Evolutionary conservation across 2,329 filamentous ascomycete genomes (phyloP).

Genomic region (Hirsutella thompsonii): DNA sequence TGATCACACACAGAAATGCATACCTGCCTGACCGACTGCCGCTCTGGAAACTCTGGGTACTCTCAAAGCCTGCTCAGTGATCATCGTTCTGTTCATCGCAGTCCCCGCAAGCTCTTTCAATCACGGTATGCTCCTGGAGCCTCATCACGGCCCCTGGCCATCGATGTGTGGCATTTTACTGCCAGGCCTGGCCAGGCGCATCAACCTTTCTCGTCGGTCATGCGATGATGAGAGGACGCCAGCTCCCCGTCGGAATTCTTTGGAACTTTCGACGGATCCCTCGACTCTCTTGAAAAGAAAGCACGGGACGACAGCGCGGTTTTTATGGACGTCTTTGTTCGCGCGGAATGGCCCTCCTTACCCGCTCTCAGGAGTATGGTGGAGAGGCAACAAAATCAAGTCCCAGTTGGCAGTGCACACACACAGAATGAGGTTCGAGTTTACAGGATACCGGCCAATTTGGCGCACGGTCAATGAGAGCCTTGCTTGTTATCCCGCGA

Average conservation of each 20-base stretch:
- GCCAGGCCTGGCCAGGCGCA: constrained; percentile 44
- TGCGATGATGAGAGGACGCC: constrained; percentile 33
- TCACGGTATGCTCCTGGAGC: constrained; percentile 22
- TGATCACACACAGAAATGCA: constrained; percentile 34
- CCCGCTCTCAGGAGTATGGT: constrained; percentile 19
- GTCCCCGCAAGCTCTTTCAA: constrained; percentile 6
- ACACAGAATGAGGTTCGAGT: constrained; percentile 52
- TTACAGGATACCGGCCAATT: neutral
- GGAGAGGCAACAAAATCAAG: constrained; percentile 91
- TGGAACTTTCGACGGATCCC: constrained; percentile 23
- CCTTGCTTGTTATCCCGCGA: neutral
- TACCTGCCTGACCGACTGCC: constrained; percentile 22
- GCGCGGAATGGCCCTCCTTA: constrained; percentile 55
- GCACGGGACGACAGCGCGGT: constrained; percentile 52
- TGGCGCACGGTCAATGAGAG: neutral
- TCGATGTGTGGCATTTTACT: constrained; percentile 28
- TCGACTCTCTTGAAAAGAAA: constrained; percentile 29
- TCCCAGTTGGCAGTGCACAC: constrained; percentile 78
- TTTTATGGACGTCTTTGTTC: constrained; percentile 96
- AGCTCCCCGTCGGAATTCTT: constrained; percentile 22
- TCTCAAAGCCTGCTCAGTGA: constrained; percentile 13
- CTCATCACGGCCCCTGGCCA: constrained; percentile 27
- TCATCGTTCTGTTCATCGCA: neutral
- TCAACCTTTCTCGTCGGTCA: constrained; percentile 37
- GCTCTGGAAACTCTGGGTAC: constrained; percentile 30